Evolutionary conservation across 495 filamentous ascomycete genomes (phyloP), one percentile per base, ranked within the genome.

Genomic region (Geoglossum glabrum): DNA sequence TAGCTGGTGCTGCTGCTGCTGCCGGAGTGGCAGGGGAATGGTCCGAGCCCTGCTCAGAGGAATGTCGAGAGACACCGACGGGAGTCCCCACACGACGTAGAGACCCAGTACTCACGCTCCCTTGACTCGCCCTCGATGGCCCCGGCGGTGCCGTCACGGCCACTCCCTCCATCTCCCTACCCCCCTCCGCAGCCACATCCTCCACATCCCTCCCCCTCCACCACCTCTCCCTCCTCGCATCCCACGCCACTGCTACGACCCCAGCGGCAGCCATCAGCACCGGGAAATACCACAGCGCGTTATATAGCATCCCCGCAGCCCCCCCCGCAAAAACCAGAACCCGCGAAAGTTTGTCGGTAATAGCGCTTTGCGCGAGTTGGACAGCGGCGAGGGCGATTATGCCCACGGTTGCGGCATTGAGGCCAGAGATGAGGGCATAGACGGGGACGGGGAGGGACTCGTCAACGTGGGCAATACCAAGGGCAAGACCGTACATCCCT

Each of bases 281-380:
- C 0, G 87, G 87, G 61, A 89, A 90, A 63, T 88, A 93, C 87
- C 85, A 93, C 0, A 90, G 69, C 0, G 85, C 79, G 57, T 79
- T 87, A 61, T 90, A 89, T 45, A 83, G 74, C 66, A 90, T 68
- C 6, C 85, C 87, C 0, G 82, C 83, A 2, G 75, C 71, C 23
- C 72, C 87, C 17, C 77, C 78, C n/a, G 86, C 63, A 57, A 87
- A 79, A 0, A 93, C 79, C 0, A 90, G 61, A 13, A 85, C 72
- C 0, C 86, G 69, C 0, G 85, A 82, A 30, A 89, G 38, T 52
- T 72, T 74, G 61, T 93, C 86, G 0, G 77, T 86, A 61, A 93
- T 84, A 4, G 85, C 79, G 64, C 87, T 86, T 21, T 81, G 70
- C 0, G 84, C 76, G 0, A 92, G 74, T 65, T 87, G 78, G 0